These are phyloP conservation scores for Phytophthora uliginosa DNA, from an alignment of 352 stramenopile species.

Conservation along the genomic window DNA sequence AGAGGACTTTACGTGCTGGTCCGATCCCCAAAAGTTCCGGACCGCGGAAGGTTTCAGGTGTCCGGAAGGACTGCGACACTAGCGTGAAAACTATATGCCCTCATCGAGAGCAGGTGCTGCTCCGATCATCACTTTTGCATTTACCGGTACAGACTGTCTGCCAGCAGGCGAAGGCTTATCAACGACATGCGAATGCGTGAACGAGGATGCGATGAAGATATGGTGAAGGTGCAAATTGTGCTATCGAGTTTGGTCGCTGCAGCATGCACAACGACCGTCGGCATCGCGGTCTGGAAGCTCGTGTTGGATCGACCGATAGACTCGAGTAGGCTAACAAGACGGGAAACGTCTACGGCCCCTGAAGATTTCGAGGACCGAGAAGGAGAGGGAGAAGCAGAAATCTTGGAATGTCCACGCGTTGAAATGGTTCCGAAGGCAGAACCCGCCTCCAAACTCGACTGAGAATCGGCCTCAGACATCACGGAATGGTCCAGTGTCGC, in stretches of 20 bases:
- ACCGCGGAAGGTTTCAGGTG: conserved; percentile 1
- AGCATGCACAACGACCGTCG: conserved; percentile 5
- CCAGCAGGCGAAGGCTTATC: not conserved
- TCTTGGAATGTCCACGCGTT: not conserved
- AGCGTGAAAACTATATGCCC: not conserved
- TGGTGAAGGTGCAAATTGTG: conserved; percentile 15
- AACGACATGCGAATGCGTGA: not conserved
- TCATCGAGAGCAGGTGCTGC: not conserved
- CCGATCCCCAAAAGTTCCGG: not conserved
- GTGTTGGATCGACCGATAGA: conserved; percentile 5
- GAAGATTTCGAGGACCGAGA: not conserved
- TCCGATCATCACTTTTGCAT: not conserved
- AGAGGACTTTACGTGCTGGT: not conserved
- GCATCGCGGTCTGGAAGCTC: conserved; percentile 16
- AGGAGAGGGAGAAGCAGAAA: not conserved
- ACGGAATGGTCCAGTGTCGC: conserved; percentile 20
- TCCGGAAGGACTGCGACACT: conserved; percentile 2
- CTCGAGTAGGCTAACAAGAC: not conserved
- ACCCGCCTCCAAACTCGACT: not conserved
- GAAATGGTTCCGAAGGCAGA: not conserved
- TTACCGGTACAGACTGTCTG: not conserved
- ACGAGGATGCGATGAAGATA: conserved; percentile 2
- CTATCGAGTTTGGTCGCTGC: conserved; percentile 14
- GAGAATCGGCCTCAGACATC: conserved; percentile 7
- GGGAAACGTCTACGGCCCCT: not conserved